These are phyloP conservation scores for Erythrophleum ivorense DNA, from an alignment of 331 rosid species.

Conservation along the genomic window DNA sequence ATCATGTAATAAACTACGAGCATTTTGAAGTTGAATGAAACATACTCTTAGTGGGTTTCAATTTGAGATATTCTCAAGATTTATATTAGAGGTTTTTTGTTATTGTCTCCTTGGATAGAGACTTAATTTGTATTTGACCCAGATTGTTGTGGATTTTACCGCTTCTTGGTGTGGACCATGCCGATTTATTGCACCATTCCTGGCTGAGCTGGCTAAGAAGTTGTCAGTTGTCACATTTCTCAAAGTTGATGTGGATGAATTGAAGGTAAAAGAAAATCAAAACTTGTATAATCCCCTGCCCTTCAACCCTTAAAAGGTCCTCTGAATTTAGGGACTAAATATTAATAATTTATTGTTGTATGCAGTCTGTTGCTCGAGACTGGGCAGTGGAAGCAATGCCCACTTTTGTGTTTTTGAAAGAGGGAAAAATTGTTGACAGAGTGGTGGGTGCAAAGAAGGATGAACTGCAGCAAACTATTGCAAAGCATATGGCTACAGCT, in stretches of 20 bases:
- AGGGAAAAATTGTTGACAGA: conserved; percentile 74
- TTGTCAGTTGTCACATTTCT: conserved; percentile 61
- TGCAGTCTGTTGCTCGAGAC: conserved; percentile 83
- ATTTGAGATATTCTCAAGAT: background rate
- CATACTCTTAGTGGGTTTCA: background rate
- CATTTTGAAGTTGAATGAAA: background rate
- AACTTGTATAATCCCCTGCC: background rate
- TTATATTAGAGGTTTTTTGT: background rate
- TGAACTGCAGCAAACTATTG: conserved; percentile 68
- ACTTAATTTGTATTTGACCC: conserved; percentile 39
- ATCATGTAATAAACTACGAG: background rate
- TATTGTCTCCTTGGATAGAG: background rate
- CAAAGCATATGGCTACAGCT: conserved; percentile 53
- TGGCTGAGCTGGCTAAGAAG: conserved; percentile 78
- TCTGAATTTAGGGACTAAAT: background rate
- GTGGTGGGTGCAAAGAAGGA: conserved; percentile 95
- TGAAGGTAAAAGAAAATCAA: conserved; percentile 57
- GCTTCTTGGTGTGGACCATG: conserved; percentile 99
- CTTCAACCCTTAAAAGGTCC: background rate
- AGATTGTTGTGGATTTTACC: conserved; percentile 91
- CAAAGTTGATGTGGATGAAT: conserved; percentile 90
- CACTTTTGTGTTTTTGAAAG: conserved; percentile 86
- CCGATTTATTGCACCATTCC: conserved; percentile 80
- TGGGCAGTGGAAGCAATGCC: conserved; percentile 99
- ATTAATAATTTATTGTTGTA: background rate